Base-by-base conservation (phyloP, 225 moss, liverwort and hornwort species). In the Physcomitrium patens region DNA sequence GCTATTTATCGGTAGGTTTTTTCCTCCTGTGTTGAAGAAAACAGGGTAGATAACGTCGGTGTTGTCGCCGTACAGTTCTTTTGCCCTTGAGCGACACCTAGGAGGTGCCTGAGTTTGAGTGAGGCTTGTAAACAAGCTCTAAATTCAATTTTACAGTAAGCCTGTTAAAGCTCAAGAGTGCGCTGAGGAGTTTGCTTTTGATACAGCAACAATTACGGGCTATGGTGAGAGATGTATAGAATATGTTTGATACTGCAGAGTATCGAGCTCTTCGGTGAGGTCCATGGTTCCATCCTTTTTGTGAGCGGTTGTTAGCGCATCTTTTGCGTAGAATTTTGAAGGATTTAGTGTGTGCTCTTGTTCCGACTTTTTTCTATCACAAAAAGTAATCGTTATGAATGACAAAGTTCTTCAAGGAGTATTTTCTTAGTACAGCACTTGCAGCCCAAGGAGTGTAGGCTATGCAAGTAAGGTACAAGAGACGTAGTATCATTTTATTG, bases 391-490 rank as follows among this genome's bases (percentile, higher is more conserved):
- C 7, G 3, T 19, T 3, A 3, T 37, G 7, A 37, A 37, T 37
- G 4, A 37, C 31, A 3, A 3, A 37, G 31, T 4, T 4, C 31
- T 37, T 37, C 31, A 37, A 7, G 5, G 31, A 51, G 9, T 4
- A 51, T 51, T 14, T 12, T 13, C 17, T 6, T 17, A 37, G 42
- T 20, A 0, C 12, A 27, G 66, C 37, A 3, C 10, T 65, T 75
- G 51, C 75, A 66, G 65, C 57, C 12, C 19, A 46, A 1, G 11
- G 8, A n/a, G 13, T 18, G 3, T 26, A 13, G 31, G 82, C 65
- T 9, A 83, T 83, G 83, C 79, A 82, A 67, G 78, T 71, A 47
- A 71, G 61, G 60, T 71, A 79, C 71, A 72, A 52, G 52, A 70
- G 78, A 69, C 13, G 16, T 52, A 45, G 20, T 13, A 47, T 58